A percentile compares a stretch with the other conserved stretches of the same genome.
phyloP scores from a whole-genome alignment of 192 early-diverging fungal species.

The Chytriomyces confervae region DNA sequence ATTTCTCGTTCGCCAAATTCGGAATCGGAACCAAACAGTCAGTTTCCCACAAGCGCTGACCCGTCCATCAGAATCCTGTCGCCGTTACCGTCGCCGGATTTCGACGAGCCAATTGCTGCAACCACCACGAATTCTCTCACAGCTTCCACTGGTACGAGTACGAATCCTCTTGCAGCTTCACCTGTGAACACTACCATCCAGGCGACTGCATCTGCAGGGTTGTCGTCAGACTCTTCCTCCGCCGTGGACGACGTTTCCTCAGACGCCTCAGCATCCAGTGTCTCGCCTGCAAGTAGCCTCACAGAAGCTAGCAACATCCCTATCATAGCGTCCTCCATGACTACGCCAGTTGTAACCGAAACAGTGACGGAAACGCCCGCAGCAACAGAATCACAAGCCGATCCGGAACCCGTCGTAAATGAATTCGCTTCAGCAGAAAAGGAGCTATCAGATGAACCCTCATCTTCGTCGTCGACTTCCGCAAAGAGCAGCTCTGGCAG shows the following conservation, averaged over 20 bases:
- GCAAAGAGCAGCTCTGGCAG: no score
- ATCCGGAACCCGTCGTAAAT: background rate
- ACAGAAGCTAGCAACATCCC: background rate
- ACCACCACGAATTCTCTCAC: background rate
- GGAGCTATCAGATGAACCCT: background rate
- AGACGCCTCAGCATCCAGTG: background rate
- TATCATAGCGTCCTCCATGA: background rate
- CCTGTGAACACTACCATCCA: no score
- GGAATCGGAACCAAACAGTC: no score
- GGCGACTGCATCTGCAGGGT: no score
- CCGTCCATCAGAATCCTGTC: no score
- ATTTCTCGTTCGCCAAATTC: background rate
- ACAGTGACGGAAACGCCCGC: background rate
- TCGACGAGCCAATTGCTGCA: background rate
- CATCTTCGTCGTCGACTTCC: background rate
- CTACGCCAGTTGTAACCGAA: background rate
- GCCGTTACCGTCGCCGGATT: background rate
- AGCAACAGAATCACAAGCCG: background rate
- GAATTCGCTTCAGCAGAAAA: background rate
- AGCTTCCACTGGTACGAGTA: background rate
- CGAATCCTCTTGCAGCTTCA: no score
- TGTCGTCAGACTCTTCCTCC: background rate
- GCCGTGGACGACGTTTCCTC: background rate
- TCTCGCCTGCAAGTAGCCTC: background rate
- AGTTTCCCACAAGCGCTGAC: no score